phyloP scores from a whole-genome alignment of 2,329 filamentous ascomycete species.

The Hypomyces perniciosus region DNA sequence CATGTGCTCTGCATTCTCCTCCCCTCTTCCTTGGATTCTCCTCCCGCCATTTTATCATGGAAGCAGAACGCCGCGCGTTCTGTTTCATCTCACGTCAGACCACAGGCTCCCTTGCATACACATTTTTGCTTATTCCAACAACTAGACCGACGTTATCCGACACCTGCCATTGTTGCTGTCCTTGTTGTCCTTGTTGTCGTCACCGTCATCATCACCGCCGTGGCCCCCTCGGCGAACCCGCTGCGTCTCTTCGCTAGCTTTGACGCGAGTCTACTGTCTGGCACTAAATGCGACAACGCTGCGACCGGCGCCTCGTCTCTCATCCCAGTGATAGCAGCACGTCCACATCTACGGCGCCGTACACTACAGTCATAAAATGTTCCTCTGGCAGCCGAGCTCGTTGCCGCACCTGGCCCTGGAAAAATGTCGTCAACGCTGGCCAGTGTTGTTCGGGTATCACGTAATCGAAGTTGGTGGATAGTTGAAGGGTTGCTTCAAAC shows the following conservation, averaged over 20 bases:
- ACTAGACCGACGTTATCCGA: too few species aligned
- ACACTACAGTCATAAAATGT: conserved; percentile 44
- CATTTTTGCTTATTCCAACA: too few species aligned
- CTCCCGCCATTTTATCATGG: too few species aligned
- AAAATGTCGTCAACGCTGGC: conserved; percentile 45
- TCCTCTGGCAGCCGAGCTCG: conserved; percentile 43
- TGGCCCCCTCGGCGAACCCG: conserved; percentile 27
- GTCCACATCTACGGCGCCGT: conserved; percentile 36
- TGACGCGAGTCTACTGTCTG: conserved; percentile 43
- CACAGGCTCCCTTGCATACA: too few species aligned
- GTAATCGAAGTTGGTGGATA: too few species aligned
- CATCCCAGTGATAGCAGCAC: conserved; percentile 59
- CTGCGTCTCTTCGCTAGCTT: conserved; percentile 33
- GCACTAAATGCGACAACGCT: conserved; percentile 46
- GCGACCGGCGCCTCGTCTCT: conserved; percentile 54
- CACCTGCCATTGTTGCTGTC: background rate
- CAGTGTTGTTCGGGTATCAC: conserved; percentile 58
- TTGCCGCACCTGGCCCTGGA: conserved; percentile 35
- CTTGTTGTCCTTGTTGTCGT: conserved; percentile 8
- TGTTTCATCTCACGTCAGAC: too few species aligned
- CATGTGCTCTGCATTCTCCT: too few species aligned
- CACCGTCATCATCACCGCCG: background rate
- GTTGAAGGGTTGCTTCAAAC: too few species aligned
- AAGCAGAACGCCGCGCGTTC: too few species aligned
- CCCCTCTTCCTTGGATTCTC: too few species aligned